These are phyloP conservation scores for Lactifluus subvellereus DNA, from an alignment of 768 basidiomycete genomes.

Conservation along the genomic window DNA sequence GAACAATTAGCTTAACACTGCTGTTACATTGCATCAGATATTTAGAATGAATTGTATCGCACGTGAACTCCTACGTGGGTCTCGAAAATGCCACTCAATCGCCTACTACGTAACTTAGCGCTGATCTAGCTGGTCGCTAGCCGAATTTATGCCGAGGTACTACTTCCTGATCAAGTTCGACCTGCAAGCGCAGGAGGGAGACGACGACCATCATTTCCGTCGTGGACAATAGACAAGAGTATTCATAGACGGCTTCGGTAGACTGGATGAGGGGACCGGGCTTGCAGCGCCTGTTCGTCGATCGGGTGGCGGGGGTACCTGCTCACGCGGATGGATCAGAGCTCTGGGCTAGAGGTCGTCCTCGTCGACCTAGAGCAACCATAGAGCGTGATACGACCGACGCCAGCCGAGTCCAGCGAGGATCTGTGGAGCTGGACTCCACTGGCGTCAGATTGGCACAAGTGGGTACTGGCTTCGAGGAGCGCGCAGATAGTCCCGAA, in stretches of 20 bases:
- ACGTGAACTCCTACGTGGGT: too few species aligned
- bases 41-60: too few species aligned
- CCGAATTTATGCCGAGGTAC: constrained; percentile 3
- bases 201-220: constrained; percentile 22
- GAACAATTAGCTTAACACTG: too few species aligned
- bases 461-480: constrained; percentile 21
- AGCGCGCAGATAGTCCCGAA: constrained; percentile 19
- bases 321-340: constrained; percentile 25
- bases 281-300: constrained; percentile 28
- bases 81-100: too few species aligned
- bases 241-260: constrained; percentile 28
- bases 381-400: constrained; percentile 5
- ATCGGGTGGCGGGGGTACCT: constrained; percentile 3
- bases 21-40: too few species aligned
- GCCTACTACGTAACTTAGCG: too few species aligned
- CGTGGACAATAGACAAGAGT: constrained; percentile 14
- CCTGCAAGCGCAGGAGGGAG: constrained; percentile 12
- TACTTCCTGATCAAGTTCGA: constrained; percentile 26
- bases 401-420: constrained; percentile 11
- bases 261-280: constrained; percentile 30
- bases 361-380: constrained; percentile 22
- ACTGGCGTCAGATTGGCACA: constrained; percentile 17
- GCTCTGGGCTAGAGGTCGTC: constrained; percentile 25
- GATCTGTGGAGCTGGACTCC: constrained; percentile 20
- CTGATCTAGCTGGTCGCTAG: too few species aligned